Evolutionary conservation across 108 stramenopile species (phyloP).

Genomic region (Conticribra guillardii): DNA sequence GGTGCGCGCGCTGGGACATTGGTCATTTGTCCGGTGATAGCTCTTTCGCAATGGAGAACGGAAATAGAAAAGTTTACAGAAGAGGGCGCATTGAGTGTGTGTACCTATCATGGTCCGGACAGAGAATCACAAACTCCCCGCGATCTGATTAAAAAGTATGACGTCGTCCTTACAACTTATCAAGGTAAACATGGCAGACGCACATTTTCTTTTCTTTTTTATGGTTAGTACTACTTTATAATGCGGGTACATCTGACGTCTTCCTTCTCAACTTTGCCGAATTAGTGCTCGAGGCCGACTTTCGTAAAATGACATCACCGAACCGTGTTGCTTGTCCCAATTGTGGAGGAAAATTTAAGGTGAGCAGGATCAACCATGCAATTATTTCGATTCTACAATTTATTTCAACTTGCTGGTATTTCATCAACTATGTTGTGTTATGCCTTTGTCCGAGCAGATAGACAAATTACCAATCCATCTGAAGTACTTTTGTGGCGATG

Average conservation of each 20-base stretch:
- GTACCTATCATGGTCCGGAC: slow-evolving; percentile 93
- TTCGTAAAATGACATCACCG: slow-evolving; percentile 92
- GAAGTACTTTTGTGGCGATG: slow-evolving; percentile 97
- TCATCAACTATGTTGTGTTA: no score
- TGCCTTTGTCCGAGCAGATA: slow-evolving; percentile 38
- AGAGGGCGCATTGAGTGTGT: slow-evolving; percentile 72
- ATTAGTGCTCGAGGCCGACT: slow-evolving; percentile 89
- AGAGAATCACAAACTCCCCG: slow-evolving; percentile 68
- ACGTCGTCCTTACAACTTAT: slow-evolving; percentile 97
- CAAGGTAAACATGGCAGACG: slow-evolving; percentile 39
- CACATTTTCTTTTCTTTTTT: slow-evolving; percentile 1
- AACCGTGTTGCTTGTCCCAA: slow-evolving; percentile 92
- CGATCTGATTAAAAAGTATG: slow-evolving; percentile 82
- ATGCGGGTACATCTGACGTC: no score
- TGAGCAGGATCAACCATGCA: slow-evolving; percentile 14
- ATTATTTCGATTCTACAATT: no score
- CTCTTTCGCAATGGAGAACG: slow-evolving; percentile 94
- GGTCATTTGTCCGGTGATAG: slow-evolving; percentile 96
- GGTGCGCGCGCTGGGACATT: slow-evolving; percentile 83
- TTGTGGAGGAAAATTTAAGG: slow-evolving; percentile 89
- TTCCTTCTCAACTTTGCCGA: no score
- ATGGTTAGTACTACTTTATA: background rate
- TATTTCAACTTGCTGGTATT: background rate
- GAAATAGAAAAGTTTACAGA: slow-evolving; percentile 95
- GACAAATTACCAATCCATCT: slow-evolving; percentile 89